Percentiles rank a stretch among this genome's conserved stretches.
These are phyloP conservation scores for Paragyromitra xinjiangensis DNA, from an alignment of 495 filamentous ascomycete genomes.

Conservation along the genomic window DNA sequence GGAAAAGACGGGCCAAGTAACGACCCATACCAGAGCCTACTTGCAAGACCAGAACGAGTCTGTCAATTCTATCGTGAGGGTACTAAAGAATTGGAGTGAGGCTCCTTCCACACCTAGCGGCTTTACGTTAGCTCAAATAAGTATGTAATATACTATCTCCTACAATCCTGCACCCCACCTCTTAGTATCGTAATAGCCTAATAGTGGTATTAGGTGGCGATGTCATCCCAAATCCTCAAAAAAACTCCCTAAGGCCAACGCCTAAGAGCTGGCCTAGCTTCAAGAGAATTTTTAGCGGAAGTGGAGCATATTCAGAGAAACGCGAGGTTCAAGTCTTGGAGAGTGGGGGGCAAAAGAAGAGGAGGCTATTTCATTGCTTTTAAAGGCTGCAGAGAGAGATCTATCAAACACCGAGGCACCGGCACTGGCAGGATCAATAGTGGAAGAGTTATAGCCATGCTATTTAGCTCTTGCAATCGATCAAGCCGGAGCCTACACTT, in stretches of 20 bases:
- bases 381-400: background rate
- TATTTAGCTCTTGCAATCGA: conserved; percentile 36
- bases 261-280: background rate
- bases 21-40: conserved; percentile 15
- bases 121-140: background rate
- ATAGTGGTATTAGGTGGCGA: background rate
- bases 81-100: background rate
- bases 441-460: conserved; percentile 7
- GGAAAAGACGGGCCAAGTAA: conserved; percentile 57
- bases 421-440: conserved; percentile 3
- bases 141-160: background rate
- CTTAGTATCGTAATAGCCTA: background rate
- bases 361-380: conserved; percentile 48
- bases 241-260: background rate
- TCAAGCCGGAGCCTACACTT: conserved; percentile 44
- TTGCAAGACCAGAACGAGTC: background rate
- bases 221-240: background rate
- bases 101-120: background rate
- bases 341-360: conserved; percentile 52
- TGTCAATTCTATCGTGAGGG: background rate
- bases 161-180: background rate
- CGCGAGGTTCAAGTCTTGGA: conserved; percentile 42
- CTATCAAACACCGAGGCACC: background rate
- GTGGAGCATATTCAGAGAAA: conserved; percentile 6
- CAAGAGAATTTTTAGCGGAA: conserved; percentile 29